Conservation (phyloP, 345 rosid species). For the Balakata baccata region DNA sequence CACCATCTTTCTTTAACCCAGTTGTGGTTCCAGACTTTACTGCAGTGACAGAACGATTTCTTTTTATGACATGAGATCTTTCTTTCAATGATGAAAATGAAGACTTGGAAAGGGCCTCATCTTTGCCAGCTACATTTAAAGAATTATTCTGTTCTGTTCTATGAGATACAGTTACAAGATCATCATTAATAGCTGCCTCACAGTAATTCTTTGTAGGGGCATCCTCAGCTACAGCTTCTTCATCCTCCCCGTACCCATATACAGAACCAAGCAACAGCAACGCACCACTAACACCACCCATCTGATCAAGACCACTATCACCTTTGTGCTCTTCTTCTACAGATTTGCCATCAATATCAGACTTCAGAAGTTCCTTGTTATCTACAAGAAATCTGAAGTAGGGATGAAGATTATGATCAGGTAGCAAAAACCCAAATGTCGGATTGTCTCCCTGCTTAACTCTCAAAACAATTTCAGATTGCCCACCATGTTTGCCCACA, state of each 20-base stretch:
- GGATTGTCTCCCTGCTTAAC: conserved; percentile 97
- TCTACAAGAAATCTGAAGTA: conserved; percentile 85
- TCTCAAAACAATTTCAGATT: conserved; percentile 88
- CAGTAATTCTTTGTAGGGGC: conserved; percentile 26
- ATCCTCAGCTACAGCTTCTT: conserved; percentile 50
- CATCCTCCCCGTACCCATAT: conserved; percentile 85
- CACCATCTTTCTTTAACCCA: conserved; percentile 44
- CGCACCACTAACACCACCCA: conserved; percentile 47
- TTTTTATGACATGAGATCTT: conserved; percentile 43
- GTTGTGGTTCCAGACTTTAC: conserved; percentile 44
- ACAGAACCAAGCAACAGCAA: conserved; percentile 80
- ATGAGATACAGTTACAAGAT: conserved; percentile 26
- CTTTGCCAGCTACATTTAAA: conserved; percentile 27
- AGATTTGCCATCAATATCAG: conserved; percentile 35
- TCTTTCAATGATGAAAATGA: conserved; percentile 43
- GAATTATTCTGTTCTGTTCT: conserved; percentile 38
- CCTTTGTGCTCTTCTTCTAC: conserved; percentile 42
- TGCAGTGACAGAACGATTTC: conserved; percentile 43
- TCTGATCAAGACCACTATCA: conserved; percentile 32
- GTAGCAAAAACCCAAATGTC: conserved; percentile 90
- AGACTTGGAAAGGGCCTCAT: conserved; percentile 35
- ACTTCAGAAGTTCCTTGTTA: conserved; percentile 62
- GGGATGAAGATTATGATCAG: conserved; percentile 73
- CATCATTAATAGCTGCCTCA: conserved; percentile 30
- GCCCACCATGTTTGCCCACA: conserved; percentile 85